Conservation (phyloP, 1,139 yeast genomes). For the Kodamaea sp. region DNA sequence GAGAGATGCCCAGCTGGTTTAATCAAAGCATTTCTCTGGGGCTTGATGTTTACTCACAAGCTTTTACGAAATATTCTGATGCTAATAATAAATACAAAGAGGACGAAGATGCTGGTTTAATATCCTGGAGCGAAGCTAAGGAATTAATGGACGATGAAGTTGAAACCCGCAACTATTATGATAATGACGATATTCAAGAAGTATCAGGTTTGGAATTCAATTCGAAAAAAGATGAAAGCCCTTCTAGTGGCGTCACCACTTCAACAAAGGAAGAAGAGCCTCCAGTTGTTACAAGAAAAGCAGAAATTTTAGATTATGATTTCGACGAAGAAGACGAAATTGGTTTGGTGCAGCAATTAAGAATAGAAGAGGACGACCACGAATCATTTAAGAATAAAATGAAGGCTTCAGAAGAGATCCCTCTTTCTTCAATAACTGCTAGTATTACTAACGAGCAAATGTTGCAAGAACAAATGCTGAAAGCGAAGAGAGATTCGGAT, state of each 20-base stretch:
- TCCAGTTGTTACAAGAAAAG: constrained; percentile 12
- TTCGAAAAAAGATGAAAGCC: neutral
- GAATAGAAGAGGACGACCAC: constrained; percentile 70
- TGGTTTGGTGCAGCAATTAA: constrained; percentile 55
- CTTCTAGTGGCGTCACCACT: constrained; percentile 5
- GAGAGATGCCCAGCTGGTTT: constrained; percentile 33
- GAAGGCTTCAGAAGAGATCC: constrained; percentile 22
- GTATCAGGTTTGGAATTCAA: constrained; percentile 8
- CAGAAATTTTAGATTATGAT: constrained; percentile 49
- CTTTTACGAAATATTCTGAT: neutral
- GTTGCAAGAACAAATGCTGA: constrained; percentile 56
- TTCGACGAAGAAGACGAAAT: constrained; percentile 79
- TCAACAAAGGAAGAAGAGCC: constrained; percentile 1
- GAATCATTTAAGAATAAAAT: constrained; percentile 55
- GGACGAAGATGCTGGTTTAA: constrained; percentile 48
- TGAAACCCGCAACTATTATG: constrained; percentile 10
- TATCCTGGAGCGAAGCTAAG: constrained; percentile 47
- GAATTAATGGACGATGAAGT: constrained; percentile 20
- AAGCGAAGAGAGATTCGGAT: constrained; percentile 82
- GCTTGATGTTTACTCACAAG: constrained; percentile 13
- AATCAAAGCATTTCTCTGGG: constrained; percentile 16
- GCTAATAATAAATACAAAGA: constrained; percentile 20
- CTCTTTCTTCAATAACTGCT: constrained; percentile 23
- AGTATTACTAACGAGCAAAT: constrained; percentile 50
- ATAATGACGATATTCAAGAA: constrained; percentile 12